phyloP scores from a whole-genome alignment of 78 protist genomes.

The Dictyostelium firmibasis region DNA sequence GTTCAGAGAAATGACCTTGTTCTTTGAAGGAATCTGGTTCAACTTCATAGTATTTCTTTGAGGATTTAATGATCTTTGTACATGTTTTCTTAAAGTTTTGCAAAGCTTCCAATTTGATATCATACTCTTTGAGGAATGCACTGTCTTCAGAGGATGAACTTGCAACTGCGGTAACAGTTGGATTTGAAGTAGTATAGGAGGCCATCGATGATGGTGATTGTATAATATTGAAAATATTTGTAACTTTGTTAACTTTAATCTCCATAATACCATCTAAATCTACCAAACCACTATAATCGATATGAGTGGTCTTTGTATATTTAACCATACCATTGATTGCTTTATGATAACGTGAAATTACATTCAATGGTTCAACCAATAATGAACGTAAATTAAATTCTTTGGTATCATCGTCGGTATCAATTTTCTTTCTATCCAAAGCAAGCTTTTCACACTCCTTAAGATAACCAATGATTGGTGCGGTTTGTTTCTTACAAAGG shows the following conservation, averaged over 20 bases:
- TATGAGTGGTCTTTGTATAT: conserved; percentile 57
- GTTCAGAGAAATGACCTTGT: conserved; percentile 60
- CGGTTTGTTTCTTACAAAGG: conserved; percentile 22
- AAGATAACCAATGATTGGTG: conserved; percentile 17
- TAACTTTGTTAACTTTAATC: conserved; percentile 21
- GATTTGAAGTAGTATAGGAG: background rate
- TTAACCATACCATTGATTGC: conserved; percentile 58
- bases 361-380: conserved; percentile 29
- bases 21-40: conserved; percentile 62
- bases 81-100: conserved; percentile 58
- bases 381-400: conserved; percentile 28
- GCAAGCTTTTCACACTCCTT: conserved; percentile 58
- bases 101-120: conserved; percentile 21
- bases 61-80: conserved; percentile 33
- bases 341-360: conserved; percentile 47
- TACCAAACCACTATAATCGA: conserved; percentile 37
- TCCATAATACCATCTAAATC: conserved; percentile 36
- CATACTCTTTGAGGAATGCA: conserved; percentile 58
- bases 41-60: conserved; percentile 67
- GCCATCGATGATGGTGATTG: background rate
- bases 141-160: conserved; percentile 12
- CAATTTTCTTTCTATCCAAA: conserved; percentile 19
- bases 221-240: background rate
- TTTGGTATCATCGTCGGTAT: conserved; percentile 44
- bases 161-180: background rate